Conservation (phyloP, 2,329 filamentous ascomycete genomes). For the Esteya vermicola region DNA sequence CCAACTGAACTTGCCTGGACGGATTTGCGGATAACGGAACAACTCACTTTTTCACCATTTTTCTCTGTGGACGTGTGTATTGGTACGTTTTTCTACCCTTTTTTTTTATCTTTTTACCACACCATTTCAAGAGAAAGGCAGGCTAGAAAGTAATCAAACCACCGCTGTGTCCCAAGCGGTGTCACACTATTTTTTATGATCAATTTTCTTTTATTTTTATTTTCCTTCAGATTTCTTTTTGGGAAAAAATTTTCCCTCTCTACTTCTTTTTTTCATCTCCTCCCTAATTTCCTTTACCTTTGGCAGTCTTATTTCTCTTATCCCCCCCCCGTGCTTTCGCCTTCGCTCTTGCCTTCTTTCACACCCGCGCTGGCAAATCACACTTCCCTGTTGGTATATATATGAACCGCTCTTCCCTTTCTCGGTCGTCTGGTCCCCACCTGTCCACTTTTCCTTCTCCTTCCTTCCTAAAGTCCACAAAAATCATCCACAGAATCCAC, state of each 20-base stretch:
- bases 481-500: constrained; percentile 3
- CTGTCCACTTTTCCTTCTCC: constrained; percentile 9
- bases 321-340: too few species aligned
- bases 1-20: neutral
- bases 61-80: too few species aligned
- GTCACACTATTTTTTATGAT: neutral
- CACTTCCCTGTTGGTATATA: constrained; percentile 3
- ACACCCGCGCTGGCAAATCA: too few species aligned
- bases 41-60: too few species aligned
- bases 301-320: too few species aligned
- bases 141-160: neutral
- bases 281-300: too few species aligned
- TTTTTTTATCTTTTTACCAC: neutral
- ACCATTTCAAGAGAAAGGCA: neutral
- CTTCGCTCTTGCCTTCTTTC: too few species aligned
- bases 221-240: too few species aligned
- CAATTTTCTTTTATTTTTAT: neutral
- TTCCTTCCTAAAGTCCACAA: constrained; percentile 1
- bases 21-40: constrained; percentile 2
- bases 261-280: too few species aligned
- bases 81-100: constrained; percentile 2
- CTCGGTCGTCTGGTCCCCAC: constrained; percentile 6
- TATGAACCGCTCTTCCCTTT: constrained; percentile 7
- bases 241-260: too few species aligned
- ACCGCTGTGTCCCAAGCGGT: neutral